phyloP scores from a whole-genome alignment of 2,329 filamentous ascomycete genomes.

The Monilinia vaccinii-corymbosi region DNA sequence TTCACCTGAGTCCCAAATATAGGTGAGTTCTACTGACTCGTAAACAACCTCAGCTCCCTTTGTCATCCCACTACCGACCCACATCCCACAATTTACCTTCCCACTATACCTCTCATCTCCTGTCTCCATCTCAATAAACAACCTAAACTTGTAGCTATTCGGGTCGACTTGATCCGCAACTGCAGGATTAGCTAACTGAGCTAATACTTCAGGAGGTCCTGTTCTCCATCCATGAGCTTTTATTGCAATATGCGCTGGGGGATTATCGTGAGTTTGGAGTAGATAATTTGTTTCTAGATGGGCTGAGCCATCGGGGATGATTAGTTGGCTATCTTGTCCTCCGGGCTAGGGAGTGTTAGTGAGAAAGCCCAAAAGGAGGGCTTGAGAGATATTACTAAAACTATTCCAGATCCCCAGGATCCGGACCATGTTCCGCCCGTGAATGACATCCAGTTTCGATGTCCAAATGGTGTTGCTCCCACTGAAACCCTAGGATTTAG shows the following conservation, averaged over 20 bases:
- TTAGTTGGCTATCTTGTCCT: conserved; percentile 32
- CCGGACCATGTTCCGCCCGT: conserved; percentile 40
- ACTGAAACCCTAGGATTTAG: conserved; percentile 37
- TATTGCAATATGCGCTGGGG: conserved; percentile 38
- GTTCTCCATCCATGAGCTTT: conserved; percentile 40
- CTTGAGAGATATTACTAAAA: conserved; percentile 28
- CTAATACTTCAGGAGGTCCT: conserved; percentile 34
- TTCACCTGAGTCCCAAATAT: not conserved
- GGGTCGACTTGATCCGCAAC: conserved; percentile 25
- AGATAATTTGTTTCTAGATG: conserved; percentile 41
- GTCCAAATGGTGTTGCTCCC: conserved; percentile 33
- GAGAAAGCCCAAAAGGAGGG: not conserved
- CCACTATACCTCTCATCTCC: conserved; percentile 41
- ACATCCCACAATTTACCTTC: conserved; percentile 41
- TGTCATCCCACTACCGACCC: conserved; percentile 42
- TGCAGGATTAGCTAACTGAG: conserved; percentile 21
- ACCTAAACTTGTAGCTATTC: conserved; percentile 37
- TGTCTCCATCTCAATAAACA: conserved; percentile 42
- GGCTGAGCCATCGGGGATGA: conserved; percentile 26
- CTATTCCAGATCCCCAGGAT: conserved; percentile 39
- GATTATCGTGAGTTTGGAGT: conserved; percentile 38
- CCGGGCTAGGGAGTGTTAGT: conserved; percentile 22
- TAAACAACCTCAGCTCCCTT: conserved; percentile 38
- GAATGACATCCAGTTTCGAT: conserved; percentile 42
- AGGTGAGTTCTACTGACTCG: conserved; percentile 31